Percentiles rank a stretch among this genome's conserved stretches.
Conservation (phyloP, 768 basidiomycete species). For the Sporobolomyces roseus region DNA sequence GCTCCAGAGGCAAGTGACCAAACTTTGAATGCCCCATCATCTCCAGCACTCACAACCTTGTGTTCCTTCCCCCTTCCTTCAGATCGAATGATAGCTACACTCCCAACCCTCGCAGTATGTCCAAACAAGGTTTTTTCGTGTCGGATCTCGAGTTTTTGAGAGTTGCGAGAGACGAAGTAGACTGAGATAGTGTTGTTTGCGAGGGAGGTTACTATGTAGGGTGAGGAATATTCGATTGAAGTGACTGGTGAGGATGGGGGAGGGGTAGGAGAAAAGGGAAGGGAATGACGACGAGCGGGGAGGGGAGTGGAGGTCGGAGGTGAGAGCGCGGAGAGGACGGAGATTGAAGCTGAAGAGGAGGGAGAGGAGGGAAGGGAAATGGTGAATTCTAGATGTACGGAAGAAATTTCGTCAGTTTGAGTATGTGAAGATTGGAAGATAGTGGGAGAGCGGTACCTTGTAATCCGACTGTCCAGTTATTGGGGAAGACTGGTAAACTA, state of each 20-base stretch:
- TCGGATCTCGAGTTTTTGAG: conserved; percentile 1
- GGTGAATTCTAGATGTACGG: too few relatives aligned
- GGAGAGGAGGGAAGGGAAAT: too few relatives aligned
- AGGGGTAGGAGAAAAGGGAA: background rate
- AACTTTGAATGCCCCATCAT: conserved; percentile 33
- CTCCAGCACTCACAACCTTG: conserved; percentile 29
- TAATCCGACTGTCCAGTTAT: conserved; percentile 30
- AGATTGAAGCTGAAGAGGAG: too few relatives aligned
- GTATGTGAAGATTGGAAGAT: too few relatives aligned
- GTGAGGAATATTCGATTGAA: conserved; percentile 21
- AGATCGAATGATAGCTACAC: conserved; percentile 16
- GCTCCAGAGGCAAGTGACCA: conserved; percentile 13
- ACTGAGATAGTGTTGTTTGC: conserved; percentile 34
- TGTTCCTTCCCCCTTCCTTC: background rate
- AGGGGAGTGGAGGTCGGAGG: too few relatives aligned
- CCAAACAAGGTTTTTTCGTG: conserved; percentile 34
- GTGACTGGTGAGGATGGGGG: conserved; percentile 5
- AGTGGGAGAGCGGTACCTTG: too few relatives aligned
- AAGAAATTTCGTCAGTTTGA: too few relatives aligned
- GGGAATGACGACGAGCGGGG: background rate
- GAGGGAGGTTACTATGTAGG: conserved; percentile 22
- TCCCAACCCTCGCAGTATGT: conserved; percentile 28
- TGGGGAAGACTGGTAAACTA: conserved; percentile 32
- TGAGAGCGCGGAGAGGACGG: too few relatives aligned
- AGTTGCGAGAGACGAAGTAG: conserved; percentile 9